A percentile compares a stretch with the other conserved stretches of the same genome.
Conservation (phyloP, 352 stramenopile species). For the Discostella stelligera region DNA sequence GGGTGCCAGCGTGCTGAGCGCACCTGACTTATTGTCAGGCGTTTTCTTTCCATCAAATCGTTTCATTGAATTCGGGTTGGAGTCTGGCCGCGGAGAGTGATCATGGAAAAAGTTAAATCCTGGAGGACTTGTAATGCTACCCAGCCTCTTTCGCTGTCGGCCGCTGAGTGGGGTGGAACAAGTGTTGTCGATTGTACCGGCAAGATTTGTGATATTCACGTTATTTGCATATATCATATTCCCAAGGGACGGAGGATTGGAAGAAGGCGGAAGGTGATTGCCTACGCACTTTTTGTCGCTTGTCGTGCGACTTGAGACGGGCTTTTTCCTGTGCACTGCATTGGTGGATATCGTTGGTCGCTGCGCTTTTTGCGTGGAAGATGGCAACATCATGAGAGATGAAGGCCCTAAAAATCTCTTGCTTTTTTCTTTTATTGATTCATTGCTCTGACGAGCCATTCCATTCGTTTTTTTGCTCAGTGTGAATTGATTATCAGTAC, state of each 20-base stretch:
- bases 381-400: conserved; percentile 38
- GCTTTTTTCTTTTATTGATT: conserved; percentile 10
- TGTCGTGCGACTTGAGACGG: conserved; percentile 1
- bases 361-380: conserved; percentile 27
- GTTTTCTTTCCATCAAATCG: conserved; percentile 39
- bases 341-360: neutral
- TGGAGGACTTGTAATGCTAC: conserved; percentile 20
- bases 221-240: neutral
- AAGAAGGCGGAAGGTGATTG: neutral
- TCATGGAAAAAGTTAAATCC: conserved; percentile 24
- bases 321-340: neutral
- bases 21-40: conserved; percentile 4
- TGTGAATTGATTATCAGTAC: conserved; percentile 10
- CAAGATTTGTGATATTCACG: conserved; percentile 1
- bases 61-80: conserved; percentile 34
- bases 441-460: conserved; percentile 19
- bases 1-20: neutral
- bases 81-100: conserved; percentile 26
- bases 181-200: neutral
- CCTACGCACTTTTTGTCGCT: neutral
- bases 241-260: neutral
- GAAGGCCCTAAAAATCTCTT: conserved; percentile 21
- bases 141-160: conserved; percentile 12
- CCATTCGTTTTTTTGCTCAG: neutral
- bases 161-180: conserved; percentile 13